These are phyloP conservation scores for Cymbopogon flexuosus DNA, from an alignment of 202 grass and related monocot genomes.

Conservation along the genomic window DNA sequence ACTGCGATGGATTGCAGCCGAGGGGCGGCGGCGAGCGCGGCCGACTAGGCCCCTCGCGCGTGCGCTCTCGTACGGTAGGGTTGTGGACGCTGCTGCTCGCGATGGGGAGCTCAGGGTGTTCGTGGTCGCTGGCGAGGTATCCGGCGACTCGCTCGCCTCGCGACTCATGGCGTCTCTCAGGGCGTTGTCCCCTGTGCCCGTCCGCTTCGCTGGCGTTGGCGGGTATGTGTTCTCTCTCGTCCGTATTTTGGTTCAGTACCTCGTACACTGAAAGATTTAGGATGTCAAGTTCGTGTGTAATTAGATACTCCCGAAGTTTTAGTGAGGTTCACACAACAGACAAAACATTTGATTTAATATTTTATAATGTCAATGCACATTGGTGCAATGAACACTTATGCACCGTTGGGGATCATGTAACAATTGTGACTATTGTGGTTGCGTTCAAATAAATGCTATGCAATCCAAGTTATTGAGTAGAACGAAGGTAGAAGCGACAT, in stretches of 20 bases:
- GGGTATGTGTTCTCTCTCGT: conserved; percentile 43
- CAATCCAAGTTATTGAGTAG: conserved; percentile 2
- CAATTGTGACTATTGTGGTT: background rate
- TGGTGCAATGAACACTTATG: background rate
- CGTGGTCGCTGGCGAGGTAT: conserved; percentile 91
- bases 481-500: background rate
- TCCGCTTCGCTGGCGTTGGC: conserved; percentile 75
- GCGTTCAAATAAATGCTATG: background rate
- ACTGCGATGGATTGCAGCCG: conserved; percentile 16
- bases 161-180: conserved; percentile 74
- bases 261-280: background rate
- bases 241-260: background rate
- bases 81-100: conserved; percentile 54
- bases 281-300: background rate
- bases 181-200: conserved; percentile 65
- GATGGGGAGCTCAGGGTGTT: conserved; percentile 89
- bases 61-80: conserved; percentile 24
- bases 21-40: background rate
- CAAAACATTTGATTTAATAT: background rate
- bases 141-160: conserved; percentile 74
- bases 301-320: background rate
- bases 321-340: background rate
- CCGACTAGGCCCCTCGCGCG: background rate
- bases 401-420: background rate
- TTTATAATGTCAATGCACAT: background rate